Conservation (phyloP, 495 filamentous ascomycete genomes). For the Aspergillus conjunctus region DNA sequence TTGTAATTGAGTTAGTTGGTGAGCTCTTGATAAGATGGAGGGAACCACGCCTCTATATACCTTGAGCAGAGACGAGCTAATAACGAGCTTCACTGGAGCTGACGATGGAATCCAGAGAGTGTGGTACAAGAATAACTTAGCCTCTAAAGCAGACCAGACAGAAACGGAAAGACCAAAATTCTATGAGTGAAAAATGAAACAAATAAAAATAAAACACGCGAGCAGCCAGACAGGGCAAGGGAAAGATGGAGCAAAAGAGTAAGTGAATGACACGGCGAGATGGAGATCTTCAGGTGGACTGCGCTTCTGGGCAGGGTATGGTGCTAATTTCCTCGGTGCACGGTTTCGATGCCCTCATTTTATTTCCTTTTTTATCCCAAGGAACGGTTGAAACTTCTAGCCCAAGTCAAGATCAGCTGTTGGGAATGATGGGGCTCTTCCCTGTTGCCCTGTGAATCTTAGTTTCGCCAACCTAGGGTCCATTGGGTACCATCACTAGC, state of each 20-base stretch:
- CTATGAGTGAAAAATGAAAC: slow-evolving; percentile 4
- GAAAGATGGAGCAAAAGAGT: slow-evolving; percentile 9
- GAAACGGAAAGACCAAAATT: slow-evolving; percentile 8
- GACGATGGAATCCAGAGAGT: slow-evolving; percentile 11
- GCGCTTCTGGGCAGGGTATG: slow-evolving; percentile 10
- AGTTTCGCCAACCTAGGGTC: slow-evolving; percentile 12
- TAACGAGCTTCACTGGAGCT: slow-evolving; percentile 3
- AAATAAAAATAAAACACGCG: slow-evolving; percentile 2
- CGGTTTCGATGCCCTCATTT: not conserved
- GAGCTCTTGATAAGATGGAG: slow-evolving; percentile 4
- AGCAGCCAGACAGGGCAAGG: slow-evolving; percentile 8
- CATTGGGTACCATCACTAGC: not conserved
- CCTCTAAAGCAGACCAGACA: slow-evolving; percentile 8
- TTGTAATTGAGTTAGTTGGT: slow-evolving; percentile 8
- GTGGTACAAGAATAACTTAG: slow-evolving; percentile 22
- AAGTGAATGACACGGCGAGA: slow-evolving; percentile 19
- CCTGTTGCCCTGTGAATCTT: slow-evolving; percentile 14
- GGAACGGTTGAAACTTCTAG: slow-evolving; percentile 3
- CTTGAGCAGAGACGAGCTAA: not conserved
- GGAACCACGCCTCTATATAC: slow-evolving; percentile 22
- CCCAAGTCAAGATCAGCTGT: slow-evolving; percentile 15
- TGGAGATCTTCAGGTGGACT: slow-evolving; percentile 25
- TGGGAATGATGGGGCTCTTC: slow-evolving; percentile 17
- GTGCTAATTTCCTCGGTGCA: slow-evolving; percentile 7
- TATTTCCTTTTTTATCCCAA: not conserved